Evolutionary conservation across 2,329 filamentous ascomycete genomes (phyloP).

Genomic region (Apiospora koreana): DNA sequence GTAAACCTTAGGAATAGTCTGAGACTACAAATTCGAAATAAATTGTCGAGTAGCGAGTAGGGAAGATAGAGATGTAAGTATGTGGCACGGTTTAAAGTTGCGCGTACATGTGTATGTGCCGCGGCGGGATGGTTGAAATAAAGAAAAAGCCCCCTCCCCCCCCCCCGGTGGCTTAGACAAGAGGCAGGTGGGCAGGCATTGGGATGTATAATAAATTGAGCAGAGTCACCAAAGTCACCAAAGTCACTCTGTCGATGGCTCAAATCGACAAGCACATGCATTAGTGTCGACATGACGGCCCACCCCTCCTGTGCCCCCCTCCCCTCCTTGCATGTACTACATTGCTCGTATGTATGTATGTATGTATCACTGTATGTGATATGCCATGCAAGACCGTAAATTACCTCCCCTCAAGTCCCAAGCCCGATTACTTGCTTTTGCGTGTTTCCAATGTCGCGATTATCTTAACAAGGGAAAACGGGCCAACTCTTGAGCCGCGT

Average conservation of each 20-base stretch:
- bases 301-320: neutral
- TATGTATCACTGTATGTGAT: too few relatives aligned
- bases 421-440: neutral
- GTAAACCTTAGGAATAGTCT: neutral
- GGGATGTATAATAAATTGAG: neutral
- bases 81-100: neutral
- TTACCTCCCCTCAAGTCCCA: neutral
- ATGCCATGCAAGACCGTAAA: neutral
- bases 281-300: neutral
- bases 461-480: neutral
- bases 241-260: neutral
- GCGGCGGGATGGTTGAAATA: neutral
- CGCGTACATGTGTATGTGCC: neutral
- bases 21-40: neutral
- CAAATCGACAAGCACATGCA: conserved; percentile 11
- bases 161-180: conserved; percentile 9
- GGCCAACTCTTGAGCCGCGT: neutral
- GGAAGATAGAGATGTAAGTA: neutral
- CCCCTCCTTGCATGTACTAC: conserved; percentile 4
- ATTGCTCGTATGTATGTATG: neutral
- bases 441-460: neutral
- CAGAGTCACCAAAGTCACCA: too few relatives aligned
- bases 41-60: neutral
- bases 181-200: conserved; percentile 6
- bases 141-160: too few relatives aligned